Conservation (phyloP, 208 protist species). For the Blechomonas ayalai region DNA sequence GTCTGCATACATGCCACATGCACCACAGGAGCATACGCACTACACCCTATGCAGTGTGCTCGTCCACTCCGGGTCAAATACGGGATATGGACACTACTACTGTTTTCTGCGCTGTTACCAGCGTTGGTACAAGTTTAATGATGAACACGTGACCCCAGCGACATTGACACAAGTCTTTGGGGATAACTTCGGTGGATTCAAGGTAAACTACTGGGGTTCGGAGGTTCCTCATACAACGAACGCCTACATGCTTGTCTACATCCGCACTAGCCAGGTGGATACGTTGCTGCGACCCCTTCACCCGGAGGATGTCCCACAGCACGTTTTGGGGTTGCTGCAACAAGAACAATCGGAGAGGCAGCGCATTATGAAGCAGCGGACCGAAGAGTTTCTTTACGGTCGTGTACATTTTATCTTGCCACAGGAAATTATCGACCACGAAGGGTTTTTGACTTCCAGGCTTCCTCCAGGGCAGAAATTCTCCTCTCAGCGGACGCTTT, state of each 20-base stretch:
- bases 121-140: slow-evolving; percentile 90
- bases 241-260: slow-evolving; percentile 90
- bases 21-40: slow-evolving; percentile 44
- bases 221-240: slow-evolving; percentile 70
- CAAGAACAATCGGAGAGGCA: slow-evolving; percentile 47
- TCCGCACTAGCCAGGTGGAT: slow-evolving; percentile 61
- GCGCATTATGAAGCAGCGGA: slow-evolving; percentile 37
- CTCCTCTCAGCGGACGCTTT: slow-evolving; percentile 42
- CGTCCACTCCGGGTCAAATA: slow-evolving; percentile 84
- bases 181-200: slow-evolving; percentile 80
- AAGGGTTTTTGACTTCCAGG: slow-evolving; percentile 44
- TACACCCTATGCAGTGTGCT: slow-evolving; percentile 86
- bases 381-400: slow-evolving; percentile 78
- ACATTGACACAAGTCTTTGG: slow-evolving; percentile 81
- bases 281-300: slow-evolving; percentile 56
- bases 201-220: slow-evolving; percentile 82
- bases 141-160: slow-evolving; percentile 74
- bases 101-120: slow-evolving; percentile 68
- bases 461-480: slow-evolving; percentile 41
- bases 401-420: slow-evolving; percentile 63
- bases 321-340: slow-evolving; percentile 63
- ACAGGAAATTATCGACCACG: slow-evolving; percentile 47
- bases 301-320: slow-evolving; percentile 52
- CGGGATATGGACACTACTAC: slow-evolving; percentile 87
- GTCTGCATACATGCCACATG: slow-evolving; percentile 74